phyloP scores from a whole-genome alignment of 164 flowering plant species.

The Dillenia suffruticosa region DNA sequence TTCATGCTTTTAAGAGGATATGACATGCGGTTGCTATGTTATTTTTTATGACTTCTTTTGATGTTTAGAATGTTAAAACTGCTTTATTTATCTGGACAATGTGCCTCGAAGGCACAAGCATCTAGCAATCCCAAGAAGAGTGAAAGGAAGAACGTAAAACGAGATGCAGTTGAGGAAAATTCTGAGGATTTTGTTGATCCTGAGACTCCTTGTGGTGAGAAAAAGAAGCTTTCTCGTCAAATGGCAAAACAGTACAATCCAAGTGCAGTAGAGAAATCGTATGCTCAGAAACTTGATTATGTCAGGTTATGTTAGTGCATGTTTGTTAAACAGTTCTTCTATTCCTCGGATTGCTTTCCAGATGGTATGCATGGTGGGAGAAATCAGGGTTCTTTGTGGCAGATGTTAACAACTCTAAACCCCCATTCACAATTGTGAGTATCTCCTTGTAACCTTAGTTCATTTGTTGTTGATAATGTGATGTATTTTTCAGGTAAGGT shows the following conservation, averaged over 20 bases:
- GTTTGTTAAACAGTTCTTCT: background rate
- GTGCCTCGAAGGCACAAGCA: constrained; percentile 45
- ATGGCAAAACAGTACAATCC: constrained; percentile 93
- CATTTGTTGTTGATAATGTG: background rate
- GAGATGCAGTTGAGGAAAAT: constrained; percentile 61
- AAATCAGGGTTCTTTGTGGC: constrained; percentile 74
- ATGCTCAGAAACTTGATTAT: constrained; percentile 14
- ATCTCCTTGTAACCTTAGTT: background rate
- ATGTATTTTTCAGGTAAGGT: too few species aligned
- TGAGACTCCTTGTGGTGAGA: constrained; percentile 72
- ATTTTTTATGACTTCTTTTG: background rate
- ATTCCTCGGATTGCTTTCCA: constrained; percentile 12
- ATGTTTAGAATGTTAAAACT: background rate
- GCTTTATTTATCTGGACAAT: background rate
- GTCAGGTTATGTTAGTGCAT: background rate
- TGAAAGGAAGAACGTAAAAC: constrained; percentile 50
- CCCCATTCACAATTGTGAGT: constrained; percentile 89
- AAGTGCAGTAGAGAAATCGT: constrained; percentile 84
- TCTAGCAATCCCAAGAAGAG: constrained; percentile 45
- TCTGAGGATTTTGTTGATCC: constrained; percentile 76
- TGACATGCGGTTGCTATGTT: background rate
- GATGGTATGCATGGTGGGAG: constrained; percentile 99
- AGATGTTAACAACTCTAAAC: constrained; percentile 74
- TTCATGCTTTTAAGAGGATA: background rate
- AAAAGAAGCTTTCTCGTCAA: constrained; percentile 68